Evolutionary conservation across 2,329 filamentous ascomycete species (phyloP).

Genomic region (Cladosporium sp.): DNA sequence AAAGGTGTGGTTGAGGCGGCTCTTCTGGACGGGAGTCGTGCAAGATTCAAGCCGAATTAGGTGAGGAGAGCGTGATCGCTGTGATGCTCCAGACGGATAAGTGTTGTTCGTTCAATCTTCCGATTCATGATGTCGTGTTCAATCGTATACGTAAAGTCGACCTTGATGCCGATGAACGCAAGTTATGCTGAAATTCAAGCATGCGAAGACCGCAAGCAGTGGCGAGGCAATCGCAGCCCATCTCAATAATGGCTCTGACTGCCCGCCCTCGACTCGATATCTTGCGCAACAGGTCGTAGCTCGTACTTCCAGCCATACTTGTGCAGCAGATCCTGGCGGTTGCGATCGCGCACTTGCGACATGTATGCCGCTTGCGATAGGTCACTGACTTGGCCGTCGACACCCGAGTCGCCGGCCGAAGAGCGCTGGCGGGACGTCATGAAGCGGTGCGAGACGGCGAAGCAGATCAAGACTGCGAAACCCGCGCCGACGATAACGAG

Average conservation of each 20-base stretch:
- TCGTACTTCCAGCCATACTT: constrained; percentile 19
- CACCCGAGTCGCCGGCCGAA: not conserved
- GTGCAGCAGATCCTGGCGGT: constrained; percentile 16
- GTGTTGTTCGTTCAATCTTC: not conserved
- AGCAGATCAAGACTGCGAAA: constrained; percentile 57
- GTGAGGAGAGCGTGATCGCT: not conserved
- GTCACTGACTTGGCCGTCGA: constrained; percentile 9
- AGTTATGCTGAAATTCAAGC: not conserved
- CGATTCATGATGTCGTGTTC: not conserved
- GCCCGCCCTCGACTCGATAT: constrained; percentile 10
- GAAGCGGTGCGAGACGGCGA: constrained; percentile 17
- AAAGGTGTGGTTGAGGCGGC: not conserved
- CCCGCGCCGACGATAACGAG: constrained; percentile 54
- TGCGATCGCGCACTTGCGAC: constrained; percentile 17
- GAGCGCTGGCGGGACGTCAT: constrained; percentile 4
- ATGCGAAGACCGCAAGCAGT: not conserved
- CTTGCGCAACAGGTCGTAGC: constrained; percentile 10
- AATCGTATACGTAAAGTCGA: not conserved
- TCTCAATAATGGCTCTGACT: constrained; percentile 19
- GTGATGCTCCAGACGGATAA: not conserved
- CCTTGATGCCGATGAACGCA: not conserved
- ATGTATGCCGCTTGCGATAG: constrained; percentile 16
- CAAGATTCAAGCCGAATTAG: not conserved
- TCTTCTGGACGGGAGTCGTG: not conserved
- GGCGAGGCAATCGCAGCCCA: not conserved